Conservation (phyloP, 2,329 filamentous ascomycete species). For the Ophiostoma pallidulum region DNA sequence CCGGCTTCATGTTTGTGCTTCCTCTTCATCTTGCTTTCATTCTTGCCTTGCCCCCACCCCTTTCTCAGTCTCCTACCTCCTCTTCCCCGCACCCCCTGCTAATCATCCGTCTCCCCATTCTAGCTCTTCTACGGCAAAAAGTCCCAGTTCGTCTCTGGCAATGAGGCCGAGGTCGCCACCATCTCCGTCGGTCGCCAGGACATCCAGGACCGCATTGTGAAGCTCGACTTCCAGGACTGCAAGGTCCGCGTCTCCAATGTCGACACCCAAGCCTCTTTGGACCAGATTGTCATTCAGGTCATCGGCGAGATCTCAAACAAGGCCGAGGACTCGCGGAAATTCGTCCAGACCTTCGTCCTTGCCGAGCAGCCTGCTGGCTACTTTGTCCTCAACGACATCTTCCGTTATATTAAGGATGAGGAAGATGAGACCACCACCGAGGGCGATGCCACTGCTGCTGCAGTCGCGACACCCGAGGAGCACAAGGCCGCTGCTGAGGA, state of each 20-base stretch:
- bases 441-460: too few species aligned
- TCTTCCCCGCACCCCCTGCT: neutral
- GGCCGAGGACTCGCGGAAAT: constrained; percentile 82
- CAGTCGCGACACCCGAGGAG: constrained; percentile 18
- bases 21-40: too few species aligned
- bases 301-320: constrained; percentile 98
- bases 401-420: constrained; percentile 83
- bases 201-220: constrained; percentile 90
- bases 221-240: constrained; percentile 90
- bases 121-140: constrained; percentile 92
- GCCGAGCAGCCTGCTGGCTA: constrained; percentile 94
- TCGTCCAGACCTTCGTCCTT: constrained; percentile 95
- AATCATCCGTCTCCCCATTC: constrained; percentile 7
- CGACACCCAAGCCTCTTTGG: constrained; percentile 84
- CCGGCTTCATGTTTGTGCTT: constrained; percentile 64
- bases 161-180: constrained; percentile 78
- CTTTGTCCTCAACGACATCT: constrained; percentile 97
- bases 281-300: constrained; percentile 94
- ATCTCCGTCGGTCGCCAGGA: constrained; percentile 83
- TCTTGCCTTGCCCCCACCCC: too few species aligned
- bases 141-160: constrained; percentile 88
- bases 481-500: constrained; percentile 20
- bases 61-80: neutral
- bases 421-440: constrained; percentile 68
- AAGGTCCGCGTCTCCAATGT: constrained; percentile 98